A percentile compares a stretch with the other conserved stretches of the same genome.
phyloP scores from a whole-genome alignment of 2,329 filamentous ascomycete genomes.

The Xylaria sp. region DNA sequence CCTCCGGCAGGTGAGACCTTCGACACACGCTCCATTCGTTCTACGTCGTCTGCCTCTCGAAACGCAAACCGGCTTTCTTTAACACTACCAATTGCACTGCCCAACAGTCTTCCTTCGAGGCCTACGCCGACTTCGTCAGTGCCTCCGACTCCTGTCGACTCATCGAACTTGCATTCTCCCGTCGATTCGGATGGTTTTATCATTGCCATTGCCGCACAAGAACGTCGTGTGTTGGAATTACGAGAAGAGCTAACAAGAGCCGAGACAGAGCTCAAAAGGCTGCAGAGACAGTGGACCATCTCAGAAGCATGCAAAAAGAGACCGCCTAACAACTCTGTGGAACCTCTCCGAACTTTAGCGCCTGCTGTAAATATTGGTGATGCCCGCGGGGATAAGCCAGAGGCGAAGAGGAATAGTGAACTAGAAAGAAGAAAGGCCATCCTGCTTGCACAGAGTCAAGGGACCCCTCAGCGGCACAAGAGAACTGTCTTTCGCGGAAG shows the following conservation, averaged over 20 bases:
- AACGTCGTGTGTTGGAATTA: slow-evolving; percentile 87
- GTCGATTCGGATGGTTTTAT: slow-evolving; percentile 72
- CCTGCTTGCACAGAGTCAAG: slow-evolving; percentile 56
- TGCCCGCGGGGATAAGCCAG: slow-evolving; percentile 47
- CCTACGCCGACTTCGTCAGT: slow-evolving; percentile 55
- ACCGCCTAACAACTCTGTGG: slow-evolving; percentile 65
- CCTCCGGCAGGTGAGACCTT: slow-evolving; percentile 45
- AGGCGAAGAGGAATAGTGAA: slow-evolving; percentile 58
- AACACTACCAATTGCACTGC: slow-evolving; percentile 64
- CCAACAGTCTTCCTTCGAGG: slow-evolving; percentile 57
- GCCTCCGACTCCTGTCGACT: slow-evolving; percentile 58
- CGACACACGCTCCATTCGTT: slow-evolving; percentile 55
- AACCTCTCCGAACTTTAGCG: slow-evolving; percentile 57
- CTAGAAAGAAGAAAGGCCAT: slow-evolving; percentile 75
- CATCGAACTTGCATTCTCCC: slow-evolving; percentile 50
- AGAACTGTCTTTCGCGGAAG: slow-evolving; percentile 72
- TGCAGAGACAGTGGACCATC: slow-evolving; percentile 84
- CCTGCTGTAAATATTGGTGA: slow-evolving; percentile 30
- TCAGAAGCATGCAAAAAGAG: slow-evolving; percentile 80
- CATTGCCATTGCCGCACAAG: slow-evolving; percentile 88
- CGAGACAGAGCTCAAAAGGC: slow-evolving; percentile 72
- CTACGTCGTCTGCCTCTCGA: slow-evolving; percentile 58
- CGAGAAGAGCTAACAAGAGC: slow-evolving; percentile 87
- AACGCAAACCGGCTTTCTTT: slow-evolving; percentile 64
- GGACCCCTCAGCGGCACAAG: slow-evolving; percentile 48